A percentile compares a stretch with the other conserved stretches of the same genome.
These are phyloP conservation scores for Colletotrichum acutatum DNA, from an alignment of 2,329 filamentous ascomycete species.

Conservation along the genomic window DNA sequence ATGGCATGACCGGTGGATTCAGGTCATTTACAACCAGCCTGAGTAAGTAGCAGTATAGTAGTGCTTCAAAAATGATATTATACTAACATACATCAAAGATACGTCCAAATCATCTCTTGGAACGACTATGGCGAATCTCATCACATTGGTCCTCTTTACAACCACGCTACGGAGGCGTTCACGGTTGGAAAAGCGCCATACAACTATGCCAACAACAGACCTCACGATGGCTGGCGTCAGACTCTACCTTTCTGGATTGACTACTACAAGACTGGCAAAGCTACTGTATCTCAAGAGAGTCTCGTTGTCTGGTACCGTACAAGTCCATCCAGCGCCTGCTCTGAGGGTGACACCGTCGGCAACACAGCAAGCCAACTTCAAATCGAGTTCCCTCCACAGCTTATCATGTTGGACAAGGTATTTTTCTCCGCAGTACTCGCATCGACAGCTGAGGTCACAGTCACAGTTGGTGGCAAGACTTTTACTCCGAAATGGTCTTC, in stretches of 20 bases:
- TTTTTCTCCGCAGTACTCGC: slow-evolving; percentile 40
- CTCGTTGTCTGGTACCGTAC: slow-evolving; percentile 46
- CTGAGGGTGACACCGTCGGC: slow-evolving; percentile 45
- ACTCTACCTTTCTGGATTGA: slow-evolving; percentile 62
- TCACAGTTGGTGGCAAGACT: slow-evolving; percentile 39
- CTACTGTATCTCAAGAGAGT: slow-evolving; percentile 41
- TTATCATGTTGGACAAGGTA: slow-evolving; percentile 35
- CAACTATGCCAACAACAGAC: slow-evolving; percentile 58
- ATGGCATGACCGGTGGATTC: slow-evolving; percentile 68
- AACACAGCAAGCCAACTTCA: slow-evolving; percentile 43
- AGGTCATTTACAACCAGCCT: slow-evolving; percentile 67
- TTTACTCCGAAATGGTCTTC: slow-evolving; percentile 16
- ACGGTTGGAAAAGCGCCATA: slow-evolving; percentile 48
- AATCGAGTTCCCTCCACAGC: slow-evolving; percentile 34
- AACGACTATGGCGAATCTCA: slow-evolving; percentile 65
- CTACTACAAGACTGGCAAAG: slow-evolving; percentile 56
- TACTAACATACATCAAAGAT: slow-evolving; percentile 56
- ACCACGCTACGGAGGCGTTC: slow-evolving; percentile 38
- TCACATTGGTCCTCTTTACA: slow-evolving; percentile 58
- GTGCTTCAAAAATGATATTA: slow-evolving; percentile 62
- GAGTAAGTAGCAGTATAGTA: slow-evolving; percentile 48
- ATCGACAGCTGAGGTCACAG: slow-evolving; percentile 36
- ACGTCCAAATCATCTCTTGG: slow-evolving; percentile 55
- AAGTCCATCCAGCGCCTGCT: slow-evolving; percentile 25
- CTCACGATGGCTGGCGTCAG: slow-evolving; percentile 61